Base-by-base conservation (phyloP, 2,329 filamentous ascomycete species). In the Mycosphaerella sp. region DNA sequence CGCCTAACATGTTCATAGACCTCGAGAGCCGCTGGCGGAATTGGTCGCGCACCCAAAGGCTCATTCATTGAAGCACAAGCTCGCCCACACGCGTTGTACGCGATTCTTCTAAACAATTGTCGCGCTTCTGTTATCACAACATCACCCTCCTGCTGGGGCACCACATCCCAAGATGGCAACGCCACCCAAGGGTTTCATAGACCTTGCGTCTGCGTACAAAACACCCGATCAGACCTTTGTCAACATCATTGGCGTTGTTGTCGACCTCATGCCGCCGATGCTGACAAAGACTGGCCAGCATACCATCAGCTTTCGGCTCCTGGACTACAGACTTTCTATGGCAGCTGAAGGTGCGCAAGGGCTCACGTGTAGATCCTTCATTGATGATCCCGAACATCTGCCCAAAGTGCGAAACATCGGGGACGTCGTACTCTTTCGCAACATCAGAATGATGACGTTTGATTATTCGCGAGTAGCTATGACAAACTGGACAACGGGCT, bases 241-340 rank as follows among this genome's bases (percentile, higher is more conserved):
- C 59, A 85, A 75, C 69, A 72, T 93, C 40, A 78, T 89, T 48
- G 90, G 89, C 1, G 70, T 92, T 4, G 80, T 92, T 3, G 80
- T 81, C 48, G 87, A 92, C 62, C 78, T 76, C 46, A 76, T 81
- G 53, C 69, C 76, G 0, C 79, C 82, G 1, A 74, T 73, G 0
- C 53, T 67, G 9, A 82, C 82, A 1, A 72, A 57, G 51, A 77
- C 79, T 21, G 64, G 67, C 23, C 58, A 69, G 12, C 59, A 54
- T 39, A 61, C 64, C 58, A 48, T 66, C 46, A 68, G 70, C 11
- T 70, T 75, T 60, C 68, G 60, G 21, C 58, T 77, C 9, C 66
- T 72, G 50, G 74, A 77, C 60, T 53, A 48, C 8, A 38, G 29
- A n/a, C 54, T 64, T 1, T 57, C 51, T 14, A 52, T 60, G 45